A percentile compares a stretch with the other conserved stretches of the same genome.
phyloP scores from a whole-genome alignment of 768 basidiomycete genomes.

The Epithele typhae region DNA sequence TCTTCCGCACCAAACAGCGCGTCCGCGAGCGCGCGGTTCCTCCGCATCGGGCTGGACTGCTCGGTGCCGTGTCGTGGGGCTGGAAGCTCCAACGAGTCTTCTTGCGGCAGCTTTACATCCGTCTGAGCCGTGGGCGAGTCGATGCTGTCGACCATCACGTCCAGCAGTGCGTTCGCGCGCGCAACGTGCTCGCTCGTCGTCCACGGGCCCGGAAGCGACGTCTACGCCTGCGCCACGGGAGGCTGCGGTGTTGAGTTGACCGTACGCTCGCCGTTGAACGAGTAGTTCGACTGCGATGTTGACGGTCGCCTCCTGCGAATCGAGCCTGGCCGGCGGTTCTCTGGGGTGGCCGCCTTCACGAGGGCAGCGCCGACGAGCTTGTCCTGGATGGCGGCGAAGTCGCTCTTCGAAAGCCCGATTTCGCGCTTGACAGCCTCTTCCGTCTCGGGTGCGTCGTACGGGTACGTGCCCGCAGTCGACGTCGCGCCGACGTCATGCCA shows the following conservation, averaged over 20 bases:
- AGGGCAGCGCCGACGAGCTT: conserved; percentile 64
- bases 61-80: too few relatives aligned
- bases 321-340: conserved; percentile 62
- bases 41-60: conserved; percentile 44
- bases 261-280: conserved; percentile 54
- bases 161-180: conserved; percentile 63
- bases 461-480: conserved; percentile 47
- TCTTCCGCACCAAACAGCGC: conserved; percentile 60
- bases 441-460: conserved; percentile 50
- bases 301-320: conserved; percentile 72
- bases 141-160: conserved; percentile 57
- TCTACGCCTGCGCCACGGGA: conserved; percentile 30
- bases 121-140: conserved; percentile 29
- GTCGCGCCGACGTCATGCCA: conserved; percentile 70
- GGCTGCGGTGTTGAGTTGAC: conserved; percentile 54
- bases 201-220: conserved; percentile 22
- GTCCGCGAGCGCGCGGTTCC: conserved; percentile 72
- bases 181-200: conserved; percentile 43
- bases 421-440: conserved; percentile 64
- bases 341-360: conserved; percentile 51
- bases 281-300: conserved; percentile 79
- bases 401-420: conserved; percentile 64
- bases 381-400: conserved; percentile 71
- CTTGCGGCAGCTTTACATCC: conserved; percentile 2
- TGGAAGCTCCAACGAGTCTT: conserved; percentile 12